Percentiles rank a stretch among this genome's conserved stretches.
These are phyloP conservation scores for Dioszegia aurantiaca DNA, from an alignment of 768 basidiomycete genomes.

Conservation along the genomic window DNA sequence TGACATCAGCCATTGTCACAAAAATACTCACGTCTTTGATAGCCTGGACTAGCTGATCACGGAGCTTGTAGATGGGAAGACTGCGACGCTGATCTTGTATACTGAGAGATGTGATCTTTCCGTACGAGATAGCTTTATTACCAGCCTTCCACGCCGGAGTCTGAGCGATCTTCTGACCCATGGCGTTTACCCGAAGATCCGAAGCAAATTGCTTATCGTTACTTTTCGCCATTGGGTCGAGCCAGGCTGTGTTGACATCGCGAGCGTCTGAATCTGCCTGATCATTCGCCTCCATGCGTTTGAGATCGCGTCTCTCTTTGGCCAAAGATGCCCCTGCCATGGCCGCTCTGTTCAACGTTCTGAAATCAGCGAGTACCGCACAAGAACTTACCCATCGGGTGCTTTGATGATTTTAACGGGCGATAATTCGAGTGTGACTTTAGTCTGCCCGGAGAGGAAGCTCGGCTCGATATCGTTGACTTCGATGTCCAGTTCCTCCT, in stretches of 20 bases:
- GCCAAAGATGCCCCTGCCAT: conserved; percentile 88
- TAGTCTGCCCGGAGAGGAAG: conserved; percentile 94
- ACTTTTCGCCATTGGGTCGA: conserved; percentile 94
- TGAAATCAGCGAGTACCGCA: conserved; percentile 8
- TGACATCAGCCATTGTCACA: conserved; percentile 47
- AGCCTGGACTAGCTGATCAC: conserved; percentile 83
- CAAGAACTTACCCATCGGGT: conserved; percentile 67
- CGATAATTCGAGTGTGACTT: conserved; percentile 88
- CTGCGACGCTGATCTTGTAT: conserved; percentile 91
- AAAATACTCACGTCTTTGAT: conserved; percentile 70
- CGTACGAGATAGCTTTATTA: conserved; percentile 93
- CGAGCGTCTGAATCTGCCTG: conserved; percentile 88
- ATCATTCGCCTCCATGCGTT: conserved; percentile 92
- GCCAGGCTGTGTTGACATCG: conserved; percentile 94
- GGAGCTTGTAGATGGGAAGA: conserved; percentile 91
- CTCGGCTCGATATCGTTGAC: conserved; percentile 94
- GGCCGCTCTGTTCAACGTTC: conserved; percentile 87
- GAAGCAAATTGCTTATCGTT: conserved; percentile 86
- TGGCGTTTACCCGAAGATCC: conserved; percentile 67
- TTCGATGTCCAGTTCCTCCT: conserved; percentile 96
- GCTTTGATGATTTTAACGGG: conserved; percentile 99
- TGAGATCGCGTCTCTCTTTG: conserved; percentile 88
- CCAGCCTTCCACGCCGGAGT: conserved; percentile 83
- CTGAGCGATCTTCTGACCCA: conserved; percentile 70
- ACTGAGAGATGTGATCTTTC: conserved; percentile 81